A percentile compares a stretch with the other conserved stretches of the same genome.
Evolutionary conservation across 2,329 filamentous ascomycete species (phyloP).

Genomic region (Apiospora kogelbergensis): DNA sequence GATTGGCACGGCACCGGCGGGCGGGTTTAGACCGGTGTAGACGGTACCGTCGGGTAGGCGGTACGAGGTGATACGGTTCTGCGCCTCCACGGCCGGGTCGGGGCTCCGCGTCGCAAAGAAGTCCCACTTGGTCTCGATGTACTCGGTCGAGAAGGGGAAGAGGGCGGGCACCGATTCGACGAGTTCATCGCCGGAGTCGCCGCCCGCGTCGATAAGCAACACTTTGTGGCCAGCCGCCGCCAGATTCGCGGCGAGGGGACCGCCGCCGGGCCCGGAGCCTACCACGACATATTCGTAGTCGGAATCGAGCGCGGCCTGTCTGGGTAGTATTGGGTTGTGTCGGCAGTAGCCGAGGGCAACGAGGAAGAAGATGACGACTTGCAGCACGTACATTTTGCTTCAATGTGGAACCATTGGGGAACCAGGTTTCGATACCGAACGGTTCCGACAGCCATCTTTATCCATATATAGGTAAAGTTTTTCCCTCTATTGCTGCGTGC

Average conservation of each 20-base stretch:
- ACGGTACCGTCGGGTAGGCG: constrained; percentile 33
- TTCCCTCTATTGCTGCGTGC: background rate
- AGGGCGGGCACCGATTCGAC: constrained; percentile 50
- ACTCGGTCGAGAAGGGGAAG: constrained; percentile 36
- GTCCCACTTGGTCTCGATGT: constrained; percentile 47
- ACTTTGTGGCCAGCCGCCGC: constrained; percentile 52
- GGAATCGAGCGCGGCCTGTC: background rate
- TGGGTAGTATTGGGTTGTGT: constrained; percentile 13
- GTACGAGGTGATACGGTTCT: constrained; percentile 53
- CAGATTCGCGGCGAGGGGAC: constrained; percentile 49
- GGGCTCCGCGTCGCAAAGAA: constrained; percentile 58
- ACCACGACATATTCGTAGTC: constrained; percentile 46
- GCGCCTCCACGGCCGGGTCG: constrained; percentile 46
- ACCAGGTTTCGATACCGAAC: background rate
- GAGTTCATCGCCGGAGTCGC: constrained; percentile 43
- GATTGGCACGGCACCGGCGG: constrained; percentile 37
- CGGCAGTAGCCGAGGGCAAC: background rate
- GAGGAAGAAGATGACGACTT: background rate
- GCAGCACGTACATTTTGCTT: background rate
- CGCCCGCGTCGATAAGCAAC: constrained; percentile 55
- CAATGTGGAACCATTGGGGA: background rate
- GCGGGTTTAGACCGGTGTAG: constrained; percentile 38
- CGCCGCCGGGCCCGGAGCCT: constrained; percentile 54
- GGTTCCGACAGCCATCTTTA: background rate
- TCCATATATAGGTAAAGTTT: background rate